Evolutionary conservation across 345 rosid species (phyloP).

Genomic region (Microcos paniculata): DNA sequence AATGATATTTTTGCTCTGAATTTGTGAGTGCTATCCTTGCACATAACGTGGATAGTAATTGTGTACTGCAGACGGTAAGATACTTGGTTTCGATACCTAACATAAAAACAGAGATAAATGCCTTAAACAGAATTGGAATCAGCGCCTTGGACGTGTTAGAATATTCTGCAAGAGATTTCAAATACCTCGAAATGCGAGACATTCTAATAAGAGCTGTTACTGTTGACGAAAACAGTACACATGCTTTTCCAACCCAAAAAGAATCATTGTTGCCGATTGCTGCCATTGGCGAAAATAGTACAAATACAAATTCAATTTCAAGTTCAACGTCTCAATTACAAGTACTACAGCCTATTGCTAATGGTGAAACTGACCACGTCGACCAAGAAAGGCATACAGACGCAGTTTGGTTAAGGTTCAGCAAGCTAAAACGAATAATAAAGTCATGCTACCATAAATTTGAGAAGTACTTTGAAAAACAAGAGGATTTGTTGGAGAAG

Average conservation of each 20-base stretch:
- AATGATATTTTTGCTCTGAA: no score
- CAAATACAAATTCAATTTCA: background rate
- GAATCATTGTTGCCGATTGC: no score
- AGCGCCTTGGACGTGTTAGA: slow-evolving; percentile 21
- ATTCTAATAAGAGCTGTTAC: background rate
- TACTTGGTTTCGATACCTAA: slow-evolving; percentile 19
- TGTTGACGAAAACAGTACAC: no score
- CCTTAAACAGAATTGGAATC: slow-evolving; percentile 21
- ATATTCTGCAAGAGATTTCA: slow-evolving; percentile 18
- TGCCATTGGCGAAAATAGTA: no score
- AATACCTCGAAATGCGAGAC: background rate
- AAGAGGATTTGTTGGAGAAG: slow-evolving; percentile 10
- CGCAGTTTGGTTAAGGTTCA: no score
- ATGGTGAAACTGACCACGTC: background rate
- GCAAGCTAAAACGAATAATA: background rate
- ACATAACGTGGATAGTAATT: no score
- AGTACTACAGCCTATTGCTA: background rate
- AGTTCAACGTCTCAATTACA: background rate
- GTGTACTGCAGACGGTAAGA: slow-evolving; percentile 25
- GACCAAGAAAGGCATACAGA: no score
- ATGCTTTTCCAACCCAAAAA: no score
- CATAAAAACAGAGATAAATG: background rate
- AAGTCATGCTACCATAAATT: background rate
- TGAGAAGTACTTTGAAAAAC: background rate
- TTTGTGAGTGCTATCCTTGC: no score